These are phyloP conservation scores for Pythium myriotylum DNA, from an alignment of 352 stramenopile species.

Conservation along the genomic window DNA sequence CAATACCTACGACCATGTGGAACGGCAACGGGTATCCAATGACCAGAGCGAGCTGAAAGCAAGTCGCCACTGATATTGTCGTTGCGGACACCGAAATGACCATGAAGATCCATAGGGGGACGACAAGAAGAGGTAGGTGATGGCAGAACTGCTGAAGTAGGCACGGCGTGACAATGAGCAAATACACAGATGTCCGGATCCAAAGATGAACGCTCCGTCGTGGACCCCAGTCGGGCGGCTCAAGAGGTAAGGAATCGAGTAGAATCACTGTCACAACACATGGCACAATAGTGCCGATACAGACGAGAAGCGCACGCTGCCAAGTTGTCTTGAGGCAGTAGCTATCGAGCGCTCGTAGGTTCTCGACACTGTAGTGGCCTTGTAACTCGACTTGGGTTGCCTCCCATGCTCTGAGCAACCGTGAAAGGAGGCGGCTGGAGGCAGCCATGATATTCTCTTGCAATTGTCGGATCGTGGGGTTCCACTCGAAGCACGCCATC, in stretches of 20 bases:
- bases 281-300: constrained; percentile 7
- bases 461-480: no score
- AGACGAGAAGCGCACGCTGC: constrained; percentile 6
- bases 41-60: not conserved
- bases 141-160: constrained; percentile 11
- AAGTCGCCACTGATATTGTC: not conserved
- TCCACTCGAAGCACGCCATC: no score
- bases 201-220: not conserved
- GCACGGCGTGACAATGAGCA: constrained; percentile 1
- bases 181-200: constrained; percentile 3
- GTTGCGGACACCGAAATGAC: not conserved
- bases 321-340: constrained; percentile 8
- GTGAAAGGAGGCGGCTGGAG: no score
- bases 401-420: no score
- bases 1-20: constrained; percentile 33
- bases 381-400: constrained; percentile 23
- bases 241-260: constrained; percentile 13
- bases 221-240: not conserved
- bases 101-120: not conserved
- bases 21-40: constrained; percentile 49
- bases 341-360: not conserved
- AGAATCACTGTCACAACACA: constrained; percentile 7
- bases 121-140: not conserved
- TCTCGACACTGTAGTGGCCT: constrained; percentile 17
- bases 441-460: no score